Base-by-base conservation (phyloP, 1,139 yeast species). In the Geotrichum phurueaensis region DNA sequence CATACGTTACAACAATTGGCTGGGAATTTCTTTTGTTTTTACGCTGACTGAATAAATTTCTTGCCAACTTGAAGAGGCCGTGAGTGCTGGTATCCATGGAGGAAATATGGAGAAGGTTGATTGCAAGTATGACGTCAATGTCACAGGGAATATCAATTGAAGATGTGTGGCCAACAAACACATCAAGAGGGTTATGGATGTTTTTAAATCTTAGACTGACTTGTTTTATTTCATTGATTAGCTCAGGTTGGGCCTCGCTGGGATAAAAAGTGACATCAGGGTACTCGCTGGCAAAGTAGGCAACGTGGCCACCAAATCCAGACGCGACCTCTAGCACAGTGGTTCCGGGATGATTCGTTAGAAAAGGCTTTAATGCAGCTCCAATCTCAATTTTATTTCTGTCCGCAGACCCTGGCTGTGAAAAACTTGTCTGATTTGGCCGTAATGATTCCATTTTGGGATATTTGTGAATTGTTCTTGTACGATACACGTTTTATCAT, bases 71-170 rank as follows among this genome's bases (percentile, higher is more conserved):
- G n/a, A 57, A 57, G 7, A 57, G 51, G 15, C 45, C 54, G 6
- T 20, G 18, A 7, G 56, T 57, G 29, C 53, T 51, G 2, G 36
- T 36, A 15, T 27, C 20, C 7, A 54, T 22, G 10, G 54, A 56
- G 1, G 60, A 52, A 6, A 57, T 57, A 33, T 57, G 60, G 49
- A 57, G 22, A 6, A 57, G 43, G 29, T 57, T 57, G 43, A 57
- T 54, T 13, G 60, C 56, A 13, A 57, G 20, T 1, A 57, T 36
- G 1, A 56, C 60, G 27, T 52, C 25, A 25, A 51, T 7, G 31
- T 18, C n/a, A 4, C 36, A 27, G 15, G 20, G 2, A 6, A 39
- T 39, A 15, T 39, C 18, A 39, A 39, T 6, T 3, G n/a, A 39
- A 13, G 45, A 13, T 2, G 45, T 39, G 45, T 25, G 31, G 15